Evolutionary conservation across 1,284 basidiomycete genomes (phyloP).

Genomic region (Tremellales sp.): DNA sequence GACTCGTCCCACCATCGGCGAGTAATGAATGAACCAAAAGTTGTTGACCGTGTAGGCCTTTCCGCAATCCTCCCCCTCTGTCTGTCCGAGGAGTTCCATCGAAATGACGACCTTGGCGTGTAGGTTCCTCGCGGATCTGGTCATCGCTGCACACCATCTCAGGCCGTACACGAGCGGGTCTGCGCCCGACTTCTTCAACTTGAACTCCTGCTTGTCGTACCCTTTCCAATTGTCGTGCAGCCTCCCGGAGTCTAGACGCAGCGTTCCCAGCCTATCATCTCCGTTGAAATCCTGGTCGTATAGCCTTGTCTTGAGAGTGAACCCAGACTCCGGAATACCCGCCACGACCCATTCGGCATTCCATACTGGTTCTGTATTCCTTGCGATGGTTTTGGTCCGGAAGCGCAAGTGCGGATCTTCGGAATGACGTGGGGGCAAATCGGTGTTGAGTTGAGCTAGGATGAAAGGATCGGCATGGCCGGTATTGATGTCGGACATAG

Average conservation of each 20-base stretch:
- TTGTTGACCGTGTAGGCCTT: constrained; percentile 52
- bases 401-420: constrained; percentile 45
- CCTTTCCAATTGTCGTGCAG: constrained; percentile 32
- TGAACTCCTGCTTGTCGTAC: constrained; percentile 28
- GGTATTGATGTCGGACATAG: constrained; percentile 48
- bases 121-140: constrained; percentile 12
- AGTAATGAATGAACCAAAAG: constrained; percentile 44
- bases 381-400: constrained; percentile 49
- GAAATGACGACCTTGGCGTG: constrained; percentile 30
- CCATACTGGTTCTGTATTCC: constrained; percentile 49
- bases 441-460: constrained; percentile 36
- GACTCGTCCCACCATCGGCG: constrained; percentile 40
- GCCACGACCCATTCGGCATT: constrained; percentile 51
- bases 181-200: constrained; percentile 48
- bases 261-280: constrained; percentile 53
- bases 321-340: constrained; percentile 50
- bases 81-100: constrained; percentile 49
- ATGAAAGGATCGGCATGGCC: constrained; percentile 52
- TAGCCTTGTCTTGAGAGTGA: constrained; percentile 44
- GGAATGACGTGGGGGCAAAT: constrained; percentile 25
- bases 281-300: constrained; percentile 53
- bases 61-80: constrained; percentile 41
- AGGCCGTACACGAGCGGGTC: constrained; percentile 39
- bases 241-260: constrained; percentile 26
- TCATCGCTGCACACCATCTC: constrained; percentile 28